These are phyloP conservation scores for Oxyria digyna DNA, from an alignment of 148 eudicot genomes.

Conservation along the genomic window DNA sequence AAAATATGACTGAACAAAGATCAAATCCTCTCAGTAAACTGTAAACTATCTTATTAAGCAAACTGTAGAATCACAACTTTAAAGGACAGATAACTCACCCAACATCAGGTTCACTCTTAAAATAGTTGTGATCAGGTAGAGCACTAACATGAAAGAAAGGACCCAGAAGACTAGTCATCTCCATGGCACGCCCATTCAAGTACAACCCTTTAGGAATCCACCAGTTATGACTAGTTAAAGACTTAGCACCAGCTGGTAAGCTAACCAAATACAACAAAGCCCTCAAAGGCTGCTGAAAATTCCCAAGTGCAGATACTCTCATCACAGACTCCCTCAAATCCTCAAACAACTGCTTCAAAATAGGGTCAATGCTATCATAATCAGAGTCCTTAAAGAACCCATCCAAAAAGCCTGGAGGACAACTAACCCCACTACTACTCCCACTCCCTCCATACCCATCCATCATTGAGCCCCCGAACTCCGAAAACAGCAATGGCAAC, in stretches of 20 bases:
- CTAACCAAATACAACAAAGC: conserved; percentile 60
- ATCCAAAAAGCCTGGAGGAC: conserved; percentile 79
- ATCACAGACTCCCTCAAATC: conserved; percentile 80
- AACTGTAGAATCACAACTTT: background rate
- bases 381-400: conserved; percentile 67
- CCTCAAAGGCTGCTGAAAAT: conserved; percentile 89
- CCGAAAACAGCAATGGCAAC: conserved; percentile 49
- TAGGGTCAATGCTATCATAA: conserved; percentile 76
- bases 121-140: conserved; percentile 66
- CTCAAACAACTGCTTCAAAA: conserved; percentile 74
- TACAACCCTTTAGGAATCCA: conserved; percentile 79
- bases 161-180: conserved; percentile 89
- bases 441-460: conserved; percentile 58
- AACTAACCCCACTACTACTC: conserved; percentile 26
- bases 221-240: conserved; percentile 76
- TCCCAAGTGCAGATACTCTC: conserved; percentile 81
- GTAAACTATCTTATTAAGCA: background rate
- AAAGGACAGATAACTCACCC: conserved; percentile 65
- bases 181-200: conserved; percentile 78
- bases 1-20: background rate
- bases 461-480: conserved; percentile 36
- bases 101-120: conserved; percentile 89
- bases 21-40: background rate
- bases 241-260: conserved; percentile 54
- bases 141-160: conserved; percentile 93